These are phyloP conservation scores for Epichloe coenophiala DNA, from an alignment of 2,329 filamentous ascomycete species.

Conservation along the genomic window DNA sequence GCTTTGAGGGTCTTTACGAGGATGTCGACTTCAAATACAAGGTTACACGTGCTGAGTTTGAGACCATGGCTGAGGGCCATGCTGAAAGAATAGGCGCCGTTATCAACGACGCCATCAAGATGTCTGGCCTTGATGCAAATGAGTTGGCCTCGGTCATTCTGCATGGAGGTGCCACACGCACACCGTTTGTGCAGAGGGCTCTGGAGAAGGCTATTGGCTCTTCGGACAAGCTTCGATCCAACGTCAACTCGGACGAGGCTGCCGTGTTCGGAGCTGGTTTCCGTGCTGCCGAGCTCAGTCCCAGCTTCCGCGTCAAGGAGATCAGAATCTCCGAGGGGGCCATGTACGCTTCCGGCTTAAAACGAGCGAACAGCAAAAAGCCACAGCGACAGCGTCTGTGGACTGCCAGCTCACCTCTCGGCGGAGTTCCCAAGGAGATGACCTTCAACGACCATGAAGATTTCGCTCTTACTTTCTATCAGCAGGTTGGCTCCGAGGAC, in stretches of 20 bases:
- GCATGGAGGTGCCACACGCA: slow-evolving; percentile 79
- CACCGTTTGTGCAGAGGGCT: slow-evolving; percentile 84
- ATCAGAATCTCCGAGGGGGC: slow-evolving; percentile 72
- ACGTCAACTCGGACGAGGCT: slow-evolving; percentile 93
- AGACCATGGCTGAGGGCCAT: slow-evolving; percentile 58
- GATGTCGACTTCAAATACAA: slow-evolving; percentile 92
- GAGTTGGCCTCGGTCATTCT: slow-evolving; percentile 87
- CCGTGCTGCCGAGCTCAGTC: slow-evolving; percentile 81
- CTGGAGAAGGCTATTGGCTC: slow-evolving; percentile 64
- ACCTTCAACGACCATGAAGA: slow-evolving; percentile 73
- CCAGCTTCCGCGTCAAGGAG: slow-evolving; percentile 95
- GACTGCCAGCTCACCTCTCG: slow-evolving; percentile 60
- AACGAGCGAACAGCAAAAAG: slow-evolving; percentile 58
- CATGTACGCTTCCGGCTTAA: slow-evolving; percentile 60
- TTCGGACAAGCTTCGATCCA: slow-evolving; percentile 70
- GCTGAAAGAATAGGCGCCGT: slow-evolving; percentile 54
- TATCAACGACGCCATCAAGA: slow-evolving; percentile 60
- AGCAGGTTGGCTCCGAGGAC: slow-evolving; percentile 49
- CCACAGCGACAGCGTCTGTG: slow-evolving; percentile 71
- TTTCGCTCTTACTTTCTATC: slow-evolving; percentile 67
- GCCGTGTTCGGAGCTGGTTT: slow-evolving; percentile 94
- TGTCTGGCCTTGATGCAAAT: slow-evolving; percentile 55
- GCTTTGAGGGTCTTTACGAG: slow-evolving; percentile 81
- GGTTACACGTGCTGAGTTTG: slow-evolving; percentile 66
- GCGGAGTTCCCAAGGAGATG: slow-evolving; percentile 66